Evolutionary conservation across 345 rosid genomes (phyloP).

Genomic region (Linum tenue): DNA sequence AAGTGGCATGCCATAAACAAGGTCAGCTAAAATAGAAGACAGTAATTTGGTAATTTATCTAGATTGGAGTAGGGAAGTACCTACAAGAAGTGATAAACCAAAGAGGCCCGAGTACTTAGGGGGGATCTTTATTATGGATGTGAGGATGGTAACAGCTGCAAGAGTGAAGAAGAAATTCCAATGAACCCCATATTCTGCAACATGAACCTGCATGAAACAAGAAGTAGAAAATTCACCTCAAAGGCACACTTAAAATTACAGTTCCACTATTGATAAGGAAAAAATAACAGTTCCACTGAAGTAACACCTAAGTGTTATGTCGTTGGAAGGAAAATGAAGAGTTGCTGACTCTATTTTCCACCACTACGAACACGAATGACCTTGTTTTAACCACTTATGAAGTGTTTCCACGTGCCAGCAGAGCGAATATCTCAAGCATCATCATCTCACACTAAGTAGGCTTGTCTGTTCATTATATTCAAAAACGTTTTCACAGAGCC

Average conservation of each 20-base stretch:
- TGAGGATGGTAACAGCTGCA: constrained; percentile 63
- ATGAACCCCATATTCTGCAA: constrained; percentile 80
- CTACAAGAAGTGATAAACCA: constrained; percentile 52
- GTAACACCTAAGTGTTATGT: background rate
- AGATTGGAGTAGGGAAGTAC: constrained; percentile 20
- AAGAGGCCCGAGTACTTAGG: constrained; percentile 65
- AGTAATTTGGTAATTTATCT: constrained; percentile 3
- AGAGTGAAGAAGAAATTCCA: constrained; percentile 97
- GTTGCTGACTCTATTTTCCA: background rate
- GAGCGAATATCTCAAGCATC: background rate
- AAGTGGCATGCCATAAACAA: constrained; percentile 4
- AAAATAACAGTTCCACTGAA: background rate
- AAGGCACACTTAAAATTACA: too few species aligned
- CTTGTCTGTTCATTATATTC: background rate
- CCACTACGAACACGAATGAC: background rate
- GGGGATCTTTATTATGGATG: constrained; percentile 49
- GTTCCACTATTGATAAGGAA: background rate
- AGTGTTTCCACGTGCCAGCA: background rate
- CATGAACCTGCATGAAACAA: constrained; percentile 47
- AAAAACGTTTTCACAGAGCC: background rate
- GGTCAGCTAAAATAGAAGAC: constrained; percentile 10
- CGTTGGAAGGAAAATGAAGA: background rate
- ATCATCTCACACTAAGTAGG: background rate
- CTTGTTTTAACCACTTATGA: background rate
- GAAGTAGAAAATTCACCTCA: background rate